A percentile compares a stretch with the other conserved stretches of the same genome.
These are phyloP conservation scores for Trypanosomatidae sp. DNA, from an alignment of 208 protist genomes.

Conservation along the genomic window DNA sequence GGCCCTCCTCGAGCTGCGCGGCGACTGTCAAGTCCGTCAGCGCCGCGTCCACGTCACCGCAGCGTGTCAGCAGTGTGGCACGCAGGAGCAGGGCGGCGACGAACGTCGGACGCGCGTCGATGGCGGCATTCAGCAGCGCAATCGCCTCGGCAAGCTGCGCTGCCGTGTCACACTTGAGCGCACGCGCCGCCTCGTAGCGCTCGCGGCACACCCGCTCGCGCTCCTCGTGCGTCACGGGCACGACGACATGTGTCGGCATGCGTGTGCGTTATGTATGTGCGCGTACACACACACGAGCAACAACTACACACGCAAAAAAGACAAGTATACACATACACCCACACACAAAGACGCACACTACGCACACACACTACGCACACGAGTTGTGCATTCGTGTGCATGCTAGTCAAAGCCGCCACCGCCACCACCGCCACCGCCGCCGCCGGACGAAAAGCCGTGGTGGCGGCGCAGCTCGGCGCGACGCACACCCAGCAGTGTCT, in stretches of 20 bases:
- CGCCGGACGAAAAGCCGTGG: too few relatives aligned
- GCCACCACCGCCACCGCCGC: too few relatives aligned
- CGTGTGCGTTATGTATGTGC: too few relatives aligned
- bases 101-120: slow-evolving; percentile 34
- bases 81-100: slow-evolving; percentile 30
- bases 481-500: slow-evolving; percentile 66
- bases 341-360: too few relatives aligned
- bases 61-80: slow-evolving; percentile 15
- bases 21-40: slow-evolving; percentile 47
- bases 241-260: not conserved
- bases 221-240: not conserved
- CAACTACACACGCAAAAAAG: too few relatives aligned
- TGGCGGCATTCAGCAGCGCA: slow-evolving; percentile 15
- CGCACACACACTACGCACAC: too few relatives aligned
- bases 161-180: slow-evolving; percentile 15
- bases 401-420: too few relatives aligned
- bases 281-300: too few relatives aligned
- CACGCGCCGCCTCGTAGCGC: slow-evolving; percentile 28
- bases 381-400: too few relatives aligned
- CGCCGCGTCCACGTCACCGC: slow-evolving; percentile 19
- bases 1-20: slow-evolving; percentile 60
- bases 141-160: slow-evolving; percentile 22
- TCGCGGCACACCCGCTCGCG: slow-evolving; percentile 6
- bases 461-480: slow-evolving; percentile 33
- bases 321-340: too few relatives aligned